Evolutionary conservation across 2,329 filamentous ascomycete genomes (phyloP).

Genomic region (Phyllosticta paracitricarpa): DNA sequence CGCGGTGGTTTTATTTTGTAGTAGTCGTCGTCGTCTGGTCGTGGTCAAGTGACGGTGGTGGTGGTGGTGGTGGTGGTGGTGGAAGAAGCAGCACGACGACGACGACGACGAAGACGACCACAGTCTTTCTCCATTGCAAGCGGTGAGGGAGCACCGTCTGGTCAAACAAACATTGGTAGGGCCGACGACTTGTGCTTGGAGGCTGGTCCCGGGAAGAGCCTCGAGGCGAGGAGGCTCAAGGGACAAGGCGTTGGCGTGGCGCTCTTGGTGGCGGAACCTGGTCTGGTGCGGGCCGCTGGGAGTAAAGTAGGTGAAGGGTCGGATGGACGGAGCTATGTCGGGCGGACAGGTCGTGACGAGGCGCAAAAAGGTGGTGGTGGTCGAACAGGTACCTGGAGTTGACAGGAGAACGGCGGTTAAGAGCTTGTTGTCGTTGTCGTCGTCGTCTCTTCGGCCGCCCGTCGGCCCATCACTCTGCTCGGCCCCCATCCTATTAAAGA

Average conservation of each 20-base stretch:
- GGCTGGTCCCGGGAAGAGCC: constrained; percentile 2
- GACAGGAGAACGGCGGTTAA: not conserved
- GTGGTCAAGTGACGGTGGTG: not conserved
- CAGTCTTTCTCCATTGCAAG: too few species aligned
- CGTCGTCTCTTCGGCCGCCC: not conserved
- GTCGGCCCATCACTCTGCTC: not conserved
- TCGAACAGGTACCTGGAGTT: too few species aligned
- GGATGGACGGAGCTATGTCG: not conserved
- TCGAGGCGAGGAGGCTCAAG: constrained; percentile 6
- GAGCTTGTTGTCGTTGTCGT: not conserved
- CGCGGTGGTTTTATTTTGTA: not conserved
- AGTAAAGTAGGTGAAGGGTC: not conserved
- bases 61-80: not conserved
- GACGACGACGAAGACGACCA: too few species aligned
- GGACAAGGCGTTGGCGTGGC: not conserved
- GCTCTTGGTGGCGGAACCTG: too few species aligned
- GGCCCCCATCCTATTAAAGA: not conserved
- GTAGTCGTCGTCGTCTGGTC: not conserved
- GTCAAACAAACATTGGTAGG: not conserved
- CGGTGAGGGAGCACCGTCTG: too few species aligned
- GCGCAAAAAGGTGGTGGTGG: too few species aligned
- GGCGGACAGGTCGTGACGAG: not conserved
- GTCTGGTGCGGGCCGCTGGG: not conserved
- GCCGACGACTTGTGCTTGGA: not conserved
- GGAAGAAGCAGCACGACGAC: too few species aligned